phyloP scores from a whole-genome alignment of 2,329 filamentous ascomycete genomes.

The Colletotrichum sp. region DNA sequence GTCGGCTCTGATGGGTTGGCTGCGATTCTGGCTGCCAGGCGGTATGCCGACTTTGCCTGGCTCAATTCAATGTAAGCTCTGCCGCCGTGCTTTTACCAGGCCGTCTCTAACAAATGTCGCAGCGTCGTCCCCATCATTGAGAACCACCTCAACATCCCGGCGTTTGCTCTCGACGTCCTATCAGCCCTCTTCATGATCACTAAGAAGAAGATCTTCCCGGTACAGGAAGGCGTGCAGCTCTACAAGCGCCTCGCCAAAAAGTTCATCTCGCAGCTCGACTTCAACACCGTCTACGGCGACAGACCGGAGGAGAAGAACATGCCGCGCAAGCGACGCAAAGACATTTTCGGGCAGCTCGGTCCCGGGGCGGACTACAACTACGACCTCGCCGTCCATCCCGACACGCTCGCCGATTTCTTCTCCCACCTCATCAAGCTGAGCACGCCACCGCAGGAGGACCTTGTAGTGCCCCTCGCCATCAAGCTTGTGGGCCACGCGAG shows the following conservation, averaged over 20 bases:
- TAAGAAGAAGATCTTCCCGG: neutral
- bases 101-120: neutral
- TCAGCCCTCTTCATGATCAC: neutral
- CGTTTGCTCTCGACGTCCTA: neutral
- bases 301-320: neutral
- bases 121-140: neutral
- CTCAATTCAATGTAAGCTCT: neutral
- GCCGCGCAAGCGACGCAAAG: neutral
- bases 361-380: neutral
- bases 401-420: neutral
- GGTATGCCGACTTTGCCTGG: constrained; percentile 2
- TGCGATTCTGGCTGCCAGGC: neutral
- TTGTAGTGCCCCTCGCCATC: constrained; percentile 22
- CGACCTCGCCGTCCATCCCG: neutral
- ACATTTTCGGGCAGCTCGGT: neutral
- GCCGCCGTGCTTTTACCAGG: neutral
- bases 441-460: constrained; percentile 17
- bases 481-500: constrained; percentile 21
- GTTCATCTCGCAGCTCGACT: neutral
- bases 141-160: neutral
- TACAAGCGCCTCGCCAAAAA: neutral
- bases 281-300: neutral
- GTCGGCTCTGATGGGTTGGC: neutral
- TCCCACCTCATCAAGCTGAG: constrained; percentile 4
- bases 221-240: neutral